Percentiles rank a stretch among this genome's conserved stretches.
phyloP scores from a whole-genome alignment of 140 eudicot species.

The Anethum foeniculum region DNA sequence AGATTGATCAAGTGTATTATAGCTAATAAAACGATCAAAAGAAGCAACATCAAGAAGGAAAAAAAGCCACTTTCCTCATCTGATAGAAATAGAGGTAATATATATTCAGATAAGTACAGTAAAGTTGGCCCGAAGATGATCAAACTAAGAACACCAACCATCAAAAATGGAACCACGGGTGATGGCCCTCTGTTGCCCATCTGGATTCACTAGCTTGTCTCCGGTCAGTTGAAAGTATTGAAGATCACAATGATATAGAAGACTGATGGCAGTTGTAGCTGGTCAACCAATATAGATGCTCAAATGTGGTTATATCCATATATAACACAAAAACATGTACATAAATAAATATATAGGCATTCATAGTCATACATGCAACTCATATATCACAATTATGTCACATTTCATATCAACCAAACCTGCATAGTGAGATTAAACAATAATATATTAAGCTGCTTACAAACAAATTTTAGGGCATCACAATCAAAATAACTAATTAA shows the following conservation, averaged over 20 bases:
- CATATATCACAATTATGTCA: neutral
- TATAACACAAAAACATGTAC: neutral
- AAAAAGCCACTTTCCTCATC: conserved; percentile 14
- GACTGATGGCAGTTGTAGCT: neutral
- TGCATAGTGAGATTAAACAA: neutral
- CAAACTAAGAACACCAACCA: conserved; percentile 40
- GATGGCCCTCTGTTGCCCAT: conserved; percentile 40
- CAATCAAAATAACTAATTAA: neutral
- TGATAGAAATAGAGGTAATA: conserved; percentile 17
- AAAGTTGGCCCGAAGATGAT: conserved; percentile 28
- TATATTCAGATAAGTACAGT: conserved; percentile 17
- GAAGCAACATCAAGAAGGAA: conserved; percentile 18
- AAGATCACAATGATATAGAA: neutral
- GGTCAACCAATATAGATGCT: neutral
- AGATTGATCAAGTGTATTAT: conserved; percentile 31
- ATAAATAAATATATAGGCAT: neutral
- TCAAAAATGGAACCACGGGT: conserved; percentile 39
- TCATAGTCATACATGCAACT: neutral
- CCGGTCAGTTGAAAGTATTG: neutral
- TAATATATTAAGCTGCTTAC: neutral
- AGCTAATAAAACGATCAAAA: conserved; percentile 26
- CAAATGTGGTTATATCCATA: neutral
- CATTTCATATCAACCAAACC: conserved; percentile 6
- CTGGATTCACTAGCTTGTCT: neutral
- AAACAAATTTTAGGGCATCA: neutral